Evolutionary conservation across 2,329 filamentous ascomycete species (phyloP).

Genomic region (Colletotrichum musae): DNA sequence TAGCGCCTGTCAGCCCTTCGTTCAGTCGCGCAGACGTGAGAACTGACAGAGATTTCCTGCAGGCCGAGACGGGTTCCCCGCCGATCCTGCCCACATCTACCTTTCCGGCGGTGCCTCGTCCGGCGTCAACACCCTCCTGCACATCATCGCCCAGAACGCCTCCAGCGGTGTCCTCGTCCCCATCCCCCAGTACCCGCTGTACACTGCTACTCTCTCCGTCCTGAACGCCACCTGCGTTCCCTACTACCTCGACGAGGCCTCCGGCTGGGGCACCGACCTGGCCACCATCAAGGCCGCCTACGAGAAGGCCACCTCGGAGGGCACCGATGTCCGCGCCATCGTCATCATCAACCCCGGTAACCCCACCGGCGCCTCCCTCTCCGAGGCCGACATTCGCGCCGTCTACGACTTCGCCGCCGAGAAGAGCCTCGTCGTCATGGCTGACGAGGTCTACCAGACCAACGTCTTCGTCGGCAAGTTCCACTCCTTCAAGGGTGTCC

Average conservation of each 20-base stretch:
- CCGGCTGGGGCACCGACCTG: conserved; percentile 90
- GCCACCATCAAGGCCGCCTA: conserved; percentile 82
- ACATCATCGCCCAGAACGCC: conserved; percentile 85
- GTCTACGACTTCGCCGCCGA: conserved; percentile 91
- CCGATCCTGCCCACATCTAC: conserved; percentile 87
- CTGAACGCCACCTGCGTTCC: conserved; percentile 90
- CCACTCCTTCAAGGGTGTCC: conserved; percentile 92
- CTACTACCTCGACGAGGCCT: conserved; percentile 91
- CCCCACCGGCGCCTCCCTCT: conserved; percentile 90
- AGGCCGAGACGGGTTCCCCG: conserved; percentile 90
- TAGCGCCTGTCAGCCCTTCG: conserved; percentile 42
- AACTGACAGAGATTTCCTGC: conserved; percentile 41
- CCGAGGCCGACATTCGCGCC: conserved; percentile 82
- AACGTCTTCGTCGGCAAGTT: conserved; percentile 97
- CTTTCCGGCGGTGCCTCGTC: conserved; percentile 93
- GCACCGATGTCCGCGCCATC: conserved; percentile 90
- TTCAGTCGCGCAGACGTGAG: conserved; percentile 8
- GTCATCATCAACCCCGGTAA: conserved; percentile 99
- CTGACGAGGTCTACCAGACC: conserved; percentile 99
- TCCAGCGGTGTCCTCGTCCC: conserved; percentile 88
- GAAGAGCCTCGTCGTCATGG: conserved; percentile 89
- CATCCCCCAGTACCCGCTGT: conserved; percentile 98
- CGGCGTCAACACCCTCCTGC: conserved; percentile 93
- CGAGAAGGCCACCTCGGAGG: conserved; percentile 80
- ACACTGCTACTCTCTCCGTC: conserved; percentile 91